Evolutionary conservation across 2,329 filamentous ascomycete species (phyloP).

Genomic region (Apiospora rasikravindrae): DNA sequence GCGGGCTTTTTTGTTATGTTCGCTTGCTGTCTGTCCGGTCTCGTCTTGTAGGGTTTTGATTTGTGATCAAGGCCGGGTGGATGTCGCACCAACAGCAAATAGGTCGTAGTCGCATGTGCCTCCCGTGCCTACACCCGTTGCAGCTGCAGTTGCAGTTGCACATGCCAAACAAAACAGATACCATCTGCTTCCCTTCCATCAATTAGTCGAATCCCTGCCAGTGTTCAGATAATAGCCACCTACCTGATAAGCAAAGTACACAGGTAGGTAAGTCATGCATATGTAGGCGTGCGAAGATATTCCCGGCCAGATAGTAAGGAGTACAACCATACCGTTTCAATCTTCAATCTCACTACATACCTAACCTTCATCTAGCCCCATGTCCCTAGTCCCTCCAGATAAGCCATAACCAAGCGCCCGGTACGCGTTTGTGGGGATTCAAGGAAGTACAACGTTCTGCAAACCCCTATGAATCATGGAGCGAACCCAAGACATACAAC

Average conservation of each 20-base stretch:
- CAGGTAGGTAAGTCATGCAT: background rate
- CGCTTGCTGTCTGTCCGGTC: background rate
- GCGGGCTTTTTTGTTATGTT: background rate
- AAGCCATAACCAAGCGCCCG: too few species aligned
- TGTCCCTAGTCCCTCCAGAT: too few species aligned
- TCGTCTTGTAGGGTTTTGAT: slow-evolving; percentile 1
- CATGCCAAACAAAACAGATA: background rate
- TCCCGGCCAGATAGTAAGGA: background rate
- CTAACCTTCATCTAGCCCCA: background rate
- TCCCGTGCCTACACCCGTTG: background rate
- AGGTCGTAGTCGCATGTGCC: background rate
- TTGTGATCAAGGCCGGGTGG: background rate
- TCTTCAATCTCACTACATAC: background rate
- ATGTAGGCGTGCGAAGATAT: background rate
- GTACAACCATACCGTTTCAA: background rate
- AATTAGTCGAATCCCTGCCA: background rate
- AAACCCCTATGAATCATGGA: too few species aligned
- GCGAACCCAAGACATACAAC: background rate
- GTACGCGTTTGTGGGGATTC: too few species aligned
- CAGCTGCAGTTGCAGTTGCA: background rate
- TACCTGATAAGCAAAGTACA: too few species aligned
- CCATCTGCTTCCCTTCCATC: background rate
- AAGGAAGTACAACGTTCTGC: too few species aligned
- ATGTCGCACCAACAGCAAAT: slow-evolving; percentile 8
- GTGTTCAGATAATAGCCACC: background rate